A percentile compares a stretch with the other conserved stretches of the same genome.
These are phyloP conservation scores for Flaveria floridana DNA, from an alignment of 140 eudicot genomes.

Conservation along the genomic window DNA sequence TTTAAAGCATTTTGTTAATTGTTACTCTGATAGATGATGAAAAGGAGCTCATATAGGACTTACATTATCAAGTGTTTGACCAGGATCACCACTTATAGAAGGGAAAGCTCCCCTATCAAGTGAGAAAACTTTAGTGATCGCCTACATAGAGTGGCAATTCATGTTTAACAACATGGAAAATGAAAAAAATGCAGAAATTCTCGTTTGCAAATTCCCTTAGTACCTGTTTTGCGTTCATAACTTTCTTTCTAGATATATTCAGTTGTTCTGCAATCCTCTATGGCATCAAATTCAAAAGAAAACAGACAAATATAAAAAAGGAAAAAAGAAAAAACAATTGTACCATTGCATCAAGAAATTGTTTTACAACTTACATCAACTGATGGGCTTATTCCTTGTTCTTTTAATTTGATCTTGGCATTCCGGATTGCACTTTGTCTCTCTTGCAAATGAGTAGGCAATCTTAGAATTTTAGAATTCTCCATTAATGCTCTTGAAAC, in stretches of 20 bases:
- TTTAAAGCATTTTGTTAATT: background rate
- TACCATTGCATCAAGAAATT: background rate
- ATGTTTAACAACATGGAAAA: background rate
- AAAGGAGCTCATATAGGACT: slow-evolving; percentile 31
- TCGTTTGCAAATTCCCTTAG: slow-evolving; percentile 16
- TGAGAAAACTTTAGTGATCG: slow-evolving; percentile 71
- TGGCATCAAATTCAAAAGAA: slow-evolving; percentile 25
- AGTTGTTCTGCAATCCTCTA: slow-evolving; percentile 79
- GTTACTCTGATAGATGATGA: background rate
- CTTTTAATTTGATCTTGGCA: slow-evolving; percentile 70
- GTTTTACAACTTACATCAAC: slow-evolving; percentile 51
- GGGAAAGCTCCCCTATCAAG: slow-evolving; percentile 83
- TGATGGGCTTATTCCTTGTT: slow-evolving; percentile 82
- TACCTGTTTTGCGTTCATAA: slow-evolving; percentile 85
- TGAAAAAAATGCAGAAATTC: background rate
- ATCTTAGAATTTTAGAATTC: slow-evolving; percentile 67
- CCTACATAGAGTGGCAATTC: slow-evolving; percentile 42
- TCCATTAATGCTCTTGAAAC: slow-evolving; percentile 76
- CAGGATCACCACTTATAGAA: slow-evolving; percentile 62
- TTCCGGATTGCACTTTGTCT: slow-evolving; percentile 68
- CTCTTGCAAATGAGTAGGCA: slow-evolving; percentile 87
- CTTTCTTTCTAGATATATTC: slow-evolving; percentile 81
- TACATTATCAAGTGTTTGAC: slow-evolving; percentile 72
- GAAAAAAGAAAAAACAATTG: background rate
- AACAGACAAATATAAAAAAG: slow-evolving; percentile 15